Conservation (phyloP, 208 protist species). For the Crithidia sp. region DNA sequence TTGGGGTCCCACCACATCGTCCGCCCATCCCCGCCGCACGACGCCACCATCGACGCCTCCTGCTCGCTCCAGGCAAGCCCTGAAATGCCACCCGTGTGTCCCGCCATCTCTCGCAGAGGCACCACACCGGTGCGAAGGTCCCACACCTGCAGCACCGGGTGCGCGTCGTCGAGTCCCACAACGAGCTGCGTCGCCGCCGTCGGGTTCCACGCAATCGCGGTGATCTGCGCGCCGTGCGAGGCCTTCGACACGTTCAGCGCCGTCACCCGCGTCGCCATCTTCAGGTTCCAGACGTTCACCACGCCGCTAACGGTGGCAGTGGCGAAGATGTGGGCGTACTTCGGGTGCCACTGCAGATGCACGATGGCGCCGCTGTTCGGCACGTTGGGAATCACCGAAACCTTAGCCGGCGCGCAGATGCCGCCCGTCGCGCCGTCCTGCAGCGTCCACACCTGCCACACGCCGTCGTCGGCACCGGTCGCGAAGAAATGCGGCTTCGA, state of each 20-base stretch:
- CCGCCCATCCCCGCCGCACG: constrained; percentile 93
- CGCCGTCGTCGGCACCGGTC: constrained; percentile 66
- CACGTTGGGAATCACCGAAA: constrained; percentile 76
- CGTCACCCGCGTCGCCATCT: constrained; percentile 83
- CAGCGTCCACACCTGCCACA: constrained; percentile 93
- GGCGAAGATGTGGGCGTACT: constrained; percentile 94
- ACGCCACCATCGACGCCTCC: constrained; percentile 92
- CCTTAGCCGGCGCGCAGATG: constrained; percentile 33
- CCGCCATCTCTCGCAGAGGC: constrained; percentile 79
- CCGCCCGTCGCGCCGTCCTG: constrained; percentile 70
- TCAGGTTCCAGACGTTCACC: constrained; percentile 96
- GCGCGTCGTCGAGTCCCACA: constrained; percentile 90
- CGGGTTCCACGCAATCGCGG: constrained; percentile 96
- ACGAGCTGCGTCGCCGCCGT: constrained; percentile 91
- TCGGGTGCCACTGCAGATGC: constrained; percentile 83
- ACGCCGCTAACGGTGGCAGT: constrained; percentile 87
- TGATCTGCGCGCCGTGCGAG: constrained; percentile 55
- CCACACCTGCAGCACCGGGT: constrained; percentile 96
- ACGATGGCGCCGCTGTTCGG: constrained; percentile 49
- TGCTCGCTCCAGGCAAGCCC: constrained; percentile 93
- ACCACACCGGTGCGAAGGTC: constrained; percentile 94
- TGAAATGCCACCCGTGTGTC: constrained; percentile 92
- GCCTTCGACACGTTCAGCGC: constrained; percentile 85
- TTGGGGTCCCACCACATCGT: constrained; percentile 95
- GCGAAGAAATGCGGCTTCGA: constrained; percentile 88